Conservation (phyloP, 352 stramenopile species). For the Saprolegnia diclina region DNA sequence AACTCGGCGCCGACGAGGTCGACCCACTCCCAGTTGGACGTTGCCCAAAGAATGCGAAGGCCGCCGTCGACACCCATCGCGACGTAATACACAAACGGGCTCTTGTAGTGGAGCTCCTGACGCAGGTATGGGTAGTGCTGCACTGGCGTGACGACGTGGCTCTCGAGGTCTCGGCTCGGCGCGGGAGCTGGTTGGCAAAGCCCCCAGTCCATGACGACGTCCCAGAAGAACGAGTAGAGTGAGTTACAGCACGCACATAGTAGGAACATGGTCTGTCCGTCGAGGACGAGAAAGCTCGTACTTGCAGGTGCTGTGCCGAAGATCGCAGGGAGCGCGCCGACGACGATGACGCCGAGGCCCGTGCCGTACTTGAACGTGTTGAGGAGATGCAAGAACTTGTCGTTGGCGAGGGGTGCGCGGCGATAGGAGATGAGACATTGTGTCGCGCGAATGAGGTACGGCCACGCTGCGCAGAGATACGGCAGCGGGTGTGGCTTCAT, state of each 20-base stretch:
- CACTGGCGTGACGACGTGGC: slow-evolving; percentile 24
- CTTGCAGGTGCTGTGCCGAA: slow-evolving; percentile 35
- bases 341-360: slow-evolving; percentile 67
- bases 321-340: slow-evolving; percentile 69
- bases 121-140: slow-evolving; percentile 39
- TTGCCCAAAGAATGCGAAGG: slow-evolving; percentile 94
- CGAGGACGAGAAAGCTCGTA: slow-evolving; percentile 25
- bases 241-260: slow-evolving; percentile 87
- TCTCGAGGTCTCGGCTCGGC: slow-evolving; percentile 33
- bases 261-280: slow-evolving; percentile 67
- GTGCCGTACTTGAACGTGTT: slow-evolving; percentile 86
- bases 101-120: slow-evolving; percentile 59
- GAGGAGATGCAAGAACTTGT: slow-evolving; percentile 73
- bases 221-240: slow-evolving; percentile 96
- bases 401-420: slow-evolving; percentile 54
- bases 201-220: slow-evolving; percentile 97
- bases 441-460: slow-evolving; percentile 75
- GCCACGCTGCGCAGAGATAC: slow-evolving; percentile 59
- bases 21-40: slow-evolving; percentile 79
- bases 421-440: slow-evolving; percentile 81
- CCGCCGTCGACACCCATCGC: slow-evolving; percentile 90
- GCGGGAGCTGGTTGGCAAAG: slow-evolving; percentile 51
- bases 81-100: slow-evolving; percentile 82
- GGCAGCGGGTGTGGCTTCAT: slow-evolving; percentile 65
- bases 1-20: slow-evolving; percentile 62